Percentiles rank a stretch among this genome's conserved stretches.
phyloP scores from a whole-genome alignment of 1,284 basidiomycete genomes.

The Papiliotrema flavescens region DNA sequence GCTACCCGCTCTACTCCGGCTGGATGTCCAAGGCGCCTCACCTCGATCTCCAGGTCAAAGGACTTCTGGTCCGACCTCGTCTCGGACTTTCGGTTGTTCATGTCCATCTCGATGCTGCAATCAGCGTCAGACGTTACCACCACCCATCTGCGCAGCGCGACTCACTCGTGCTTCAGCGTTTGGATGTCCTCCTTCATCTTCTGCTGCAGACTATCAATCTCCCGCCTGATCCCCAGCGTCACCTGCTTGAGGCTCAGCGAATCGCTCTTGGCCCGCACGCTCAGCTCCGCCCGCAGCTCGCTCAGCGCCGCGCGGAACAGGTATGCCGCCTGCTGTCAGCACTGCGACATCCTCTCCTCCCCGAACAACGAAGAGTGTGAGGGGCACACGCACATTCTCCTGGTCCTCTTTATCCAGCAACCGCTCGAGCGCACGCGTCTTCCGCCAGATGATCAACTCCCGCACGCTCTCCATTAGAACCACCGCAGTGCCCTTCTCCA shows the following conservation, averaged over 20 bases:
- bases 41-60: conserved; percentile 86
- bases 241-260: neutral
- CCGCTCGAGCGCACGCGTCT: conserved; percentile 68
- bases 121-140: too few species aligned
- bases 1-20: neutral
- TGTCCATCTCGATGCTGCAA: conserved; percentile 88
- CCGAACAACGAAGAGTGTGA: too few species aligned
- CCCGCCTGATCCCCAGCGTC: conserved; percentile 71
- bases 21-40: conserved; percentile 40
- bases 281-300: conserved; percentile 83
- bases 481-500: conserved; percentile 54
- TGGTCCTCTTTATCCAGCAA: conserved; percentile 79
- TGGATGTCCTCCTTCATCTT: conserved; percentile 93
- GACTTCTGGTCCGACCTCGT: conserved; percentile 81
- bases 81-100: conserved; percentile 91
- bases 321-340: conserved; percentile 76
- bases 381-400: conserved; percentile 79
- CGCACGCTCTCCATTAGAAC: conserved; percentile 84
- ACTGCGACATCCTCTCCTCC: neutral
- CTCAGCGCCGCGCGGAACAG: conserved; percentile 89
- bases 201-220: conserved; percentile 80
- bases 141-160: conserved; percentile 15
- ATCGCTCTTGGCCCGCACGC: conserved; percentile 79
- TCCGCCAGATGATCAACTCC: conserved; percentile 70
- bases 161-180: conserved; percentile 85